Evolutionary conservation across 441 rosid genomes (phyloP).

Genomic region (Eutrema salsugineum): DNA sequence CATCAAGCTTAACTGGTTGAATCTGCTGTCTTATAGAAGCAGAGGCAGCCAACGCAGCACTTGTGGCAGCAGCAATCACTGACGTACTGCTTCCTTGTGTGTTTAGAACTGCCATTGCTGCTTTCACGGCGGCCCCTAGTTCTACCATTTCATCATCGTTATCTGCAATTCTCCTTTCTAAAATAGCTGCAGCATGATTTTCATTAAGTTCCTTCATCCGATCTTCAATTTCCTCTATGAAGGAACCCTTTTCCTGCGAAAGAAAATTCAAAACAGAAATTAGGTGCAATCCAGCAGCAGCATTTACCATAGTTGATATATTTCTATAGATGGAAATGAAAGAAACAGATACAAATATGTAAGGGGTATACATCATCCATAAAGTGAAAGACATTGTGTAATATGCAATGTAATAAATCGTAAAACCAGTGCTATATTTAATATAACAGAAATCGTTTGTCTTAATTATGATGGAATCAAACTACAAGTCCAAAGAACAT

Average conservation of each 20-base stretch:
- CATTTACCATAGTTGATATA: neutral
- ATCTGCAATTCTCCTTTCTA: constrained; percentile 83
- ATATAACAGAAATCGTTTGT: neutral
- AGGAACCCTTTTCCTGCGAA: constrained; percentile 77
- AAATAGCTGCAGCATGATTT: constrained; percentile 60
- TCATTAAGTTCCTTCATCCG: constrained; percentile 82
- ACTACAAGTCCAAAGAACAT: constrained; percentile 1
- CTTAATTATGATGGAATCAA: neutral
- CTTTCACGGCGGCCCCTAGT: constrained; percentile 80
- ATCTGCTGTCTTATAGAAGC: constrained; percentile 55
- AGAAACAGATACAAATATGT: neutral
- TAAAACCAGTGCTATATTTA: neutral
- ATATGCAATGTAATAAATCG: neutral
- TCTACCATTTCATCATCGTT: constrained; percentile 82
- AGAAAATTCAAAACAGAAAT: constrained; percentile 11
- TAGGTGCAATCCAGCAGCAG: constrained; percentile 1
- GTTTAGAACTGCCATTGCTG: constrained; percentile 61
- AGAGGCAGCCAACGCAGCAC: constrained; percentile 77
- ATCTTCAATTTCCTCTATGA: constrained; percentile 86
- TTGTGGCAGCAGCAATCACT: constrained; percentile 58
- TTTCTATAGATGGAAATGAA: neutral
- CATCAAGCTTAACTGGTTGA: constrained; percentile 73
- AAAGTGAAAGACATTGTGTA: neutral
- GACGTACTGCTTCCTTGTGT: constrained; percentile 60
- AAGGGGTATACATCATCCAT: neutral